phyloP scores from a whole-genome alignment of 2,329 filamentous ascomycete species.

The Aspergillus brasiliensis region DNA sequence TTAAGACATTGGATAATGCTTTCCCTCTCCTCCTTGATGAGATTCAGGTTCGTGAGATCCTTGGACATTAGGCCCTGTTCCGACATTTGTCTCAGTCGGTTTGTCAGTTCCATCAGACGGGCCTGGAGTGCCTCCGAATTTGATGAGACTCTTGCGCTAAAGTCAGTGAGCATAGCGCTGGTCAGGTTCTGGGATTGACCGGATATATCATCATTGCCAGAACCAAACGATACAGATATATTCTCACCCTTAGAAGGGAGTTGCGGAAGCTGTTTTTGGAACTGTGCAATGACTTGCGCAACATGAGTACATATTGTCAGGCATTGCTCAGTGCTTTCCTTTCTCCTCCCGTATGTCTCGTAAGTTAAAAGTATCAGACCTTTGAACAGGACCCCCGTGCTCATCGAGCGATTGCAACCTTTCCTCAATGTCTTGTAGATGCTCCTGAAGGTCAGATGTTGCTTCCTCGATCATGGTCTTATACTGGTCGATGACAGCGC shows the following conservation, averaged over 20 bases:
- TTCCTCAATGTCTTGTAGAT: constrained; percentile 33
- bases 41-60: constrained; percentile 17
- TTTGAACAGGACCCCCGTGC: not conserved
- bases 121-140: constrained; percentile 24
- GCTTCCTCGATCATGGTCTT: constrained; percentile 37
- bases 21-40: constrained; percentile 31
- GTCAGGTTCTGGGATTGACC: not conserved
- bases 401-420: constrained; percentile 25
- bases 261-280: constrained; percentile 15
- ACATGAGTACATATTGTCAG: constrained; percentile 38
- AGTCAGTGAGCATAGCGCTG: constrained; percentile 13
- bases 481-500: constrained; percentile 33
- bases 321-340: constrained; percentile 40
- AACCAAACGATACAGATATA: not conserved
- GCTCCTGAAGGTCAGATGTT: constrained; percentile 38
- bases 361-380: not conserved
- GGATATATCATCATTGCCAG: not conserved
- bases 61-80: constrained; percentile 13
- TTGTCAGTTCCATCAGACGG: constrained; percentile 25
- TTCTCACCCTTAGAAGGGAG: not conserved
- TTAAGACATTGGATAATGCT: constrained; percentile 16
- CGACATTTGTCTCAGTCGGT: constrained; percentile 16
- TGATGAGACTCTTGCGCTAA: constrained; percentile 23
- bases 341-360: constrained; percentile 34
- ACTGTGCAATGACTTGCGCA: constrained; percentile 33